These are phyloP conservation scores for Pseudocercospora musae DNA, from an alignment of 2,329 filamentous ascomycete genomes.

Conservation along the genomic window DNA sequence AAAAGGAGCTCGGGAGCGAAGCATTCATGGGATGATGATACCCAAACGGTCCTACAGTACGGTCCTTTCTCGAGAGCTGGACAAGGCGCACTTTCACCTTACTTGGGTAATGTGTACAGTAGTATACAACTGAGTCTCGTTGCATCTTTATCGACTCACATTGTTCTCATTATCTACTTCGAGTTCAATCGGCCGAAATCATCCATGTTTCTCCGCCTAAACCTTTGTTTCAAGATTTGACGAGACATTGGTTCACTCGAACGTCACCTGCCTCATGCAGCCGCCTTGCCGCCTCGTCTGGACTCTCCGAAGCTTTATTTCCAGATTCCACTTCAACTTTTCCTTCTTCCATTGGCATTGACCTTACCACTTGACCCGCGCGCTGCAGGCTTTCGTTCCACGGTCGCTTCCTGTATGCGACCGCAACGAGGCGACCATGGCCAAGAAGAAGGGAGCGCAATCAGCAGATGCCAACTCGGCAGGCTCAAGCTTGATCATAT, in stretches of 20 bases:
- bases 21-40: background rate
- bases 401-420: background rate
- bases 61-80: background rate
- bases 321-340: background rate
- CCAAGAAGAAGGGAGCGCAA: slow-evolving; percentile 33
- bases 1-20: background rate
- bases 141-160: background rate
- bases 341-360: background rate
- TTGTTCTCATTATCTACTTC: background rate
- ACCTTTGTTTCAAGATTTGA: background rate
- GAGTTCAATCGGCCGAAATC: too few species aligned
- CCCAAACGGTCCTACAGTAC: background rate
- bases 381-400: background rate
- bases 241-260: background rate
- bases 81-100: background rate
- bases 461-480: slow-evolving; percentile 24
- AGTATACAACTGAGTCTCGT: background rate
- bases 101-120: background rate
- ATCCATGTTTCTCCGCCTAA: background rate
- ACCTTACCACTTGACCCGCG: background rate
- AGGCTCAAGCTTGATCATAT: slow-evolving; percentile 56
- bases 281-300: background rate
- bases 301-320: background rate
- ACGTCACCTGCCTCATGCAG: background rate
- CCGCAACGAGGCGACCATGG: slow-evolving; percentile 23